These are phyloP conservation scores for Trametes polyzona DNA, from an alignment of 1,284 basidiomycete species.

Conservation along the genomic window DNA sequence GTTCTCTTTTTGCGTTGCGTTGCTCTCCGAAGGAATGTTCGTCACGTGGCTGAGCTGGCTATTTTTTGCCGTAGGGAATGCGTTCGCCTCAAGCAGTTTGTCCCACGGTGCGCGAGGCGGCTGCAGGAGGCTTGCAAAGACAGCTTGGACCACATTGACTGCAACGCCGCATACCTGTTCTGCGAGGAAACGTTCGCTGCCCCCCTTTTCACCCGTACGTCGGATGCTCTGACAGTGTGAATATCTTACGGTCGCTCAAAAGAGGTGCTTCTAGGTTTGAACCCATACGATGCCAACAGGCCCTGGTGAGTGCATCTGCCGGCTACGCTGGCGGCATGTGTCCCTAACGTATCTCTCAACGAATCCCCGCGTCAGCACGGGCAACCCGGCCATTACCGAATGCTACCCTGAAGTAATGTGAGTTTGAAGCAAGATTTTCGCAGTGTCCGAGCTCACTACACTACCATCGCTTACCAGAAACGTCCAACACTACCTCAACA, in stretches of 20 bases:
- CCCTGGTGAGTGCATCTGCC: slow-evolving; percentile 8
- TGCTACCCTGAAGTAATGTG: slow-evolving; percentile 35
- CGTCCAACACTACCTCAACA: slow-evolving; percentile 58
- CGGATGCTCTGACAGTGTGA: too few species aligned
- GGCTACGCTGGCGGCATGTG: too few species aligned
- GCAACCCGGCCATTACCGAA: slow-evolving; percentile 2
- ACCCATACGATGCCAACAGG: slow-evolving; percentile 17
- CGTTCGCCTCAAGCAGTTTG: slow-evolving; percentile 42
- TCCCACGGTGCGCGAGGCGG: slow-evolving; percentile 40
- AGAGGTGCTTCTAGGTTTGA: background rate
- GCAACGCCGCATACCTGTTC: slow-evolving; percentile 43
- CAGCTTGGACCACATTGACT: slow-evolving; percentile 42
- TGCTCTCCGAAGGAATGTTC: too few species aligned
- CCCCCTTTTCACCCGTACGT: too few species aligned
- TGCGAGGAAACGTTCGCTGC: slow-evolving; percentile 35
- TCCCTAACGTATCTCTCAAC: too few species aligned
- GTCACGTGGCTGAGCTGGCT: background rate
- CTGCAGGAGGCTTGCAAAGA: slow-evolving; percentile 35
- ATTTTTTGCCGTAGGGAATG: slow-evolving; percentile 29
- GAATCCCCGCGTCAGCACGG: background rate
- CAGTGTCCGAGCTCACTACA: background rate
- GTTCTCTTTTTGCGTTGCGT: background rate
- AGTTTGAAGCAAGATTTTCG: background rate
- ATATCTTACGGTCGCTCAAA: background rate
- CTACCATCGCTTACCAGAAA: slow-evolving; percentile 39